Conservation (phyloP, 116 monocot genomes). For the Thalassia testudinum region DNA sequence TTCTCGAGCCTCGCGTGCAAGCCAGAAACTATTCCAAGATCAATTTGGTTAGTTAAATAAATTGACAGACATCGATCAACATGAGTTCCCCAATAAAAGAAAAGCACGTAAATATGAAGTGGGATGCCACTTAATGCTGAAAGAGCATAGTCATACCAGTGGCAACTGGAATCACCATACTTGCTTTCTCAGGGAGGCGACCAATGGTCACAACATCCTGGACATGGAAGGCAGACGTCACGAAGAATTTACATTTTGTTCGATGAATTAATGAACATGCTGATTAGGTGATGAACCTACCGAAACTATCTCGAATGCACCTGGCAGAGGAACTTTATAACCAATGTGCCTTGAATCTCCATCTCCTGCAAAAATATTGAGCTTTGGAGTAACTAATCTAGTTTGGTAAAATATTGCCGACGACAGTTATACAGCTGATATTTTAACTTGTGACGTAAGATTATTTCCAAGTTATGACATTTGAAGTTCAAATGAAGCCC, state of each 20-base stretch:
- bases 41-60: not conserved
- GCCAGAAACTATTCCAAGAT: constrained; percentile 35
- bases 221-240: not conserved
- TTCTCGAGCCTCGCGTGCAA: constrained; percentile 64
- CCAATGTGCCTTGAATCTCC: constrained; percentile 69
- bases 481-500: too few relatives aligned
- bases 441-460: too few relatives aligned
- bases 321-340: constrained; percentile 35
- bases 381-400: too few relatives aligned
- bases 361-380: constrained; percentile 71
- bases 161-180: constrained; percentile 66
- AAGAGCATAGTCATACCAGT: constrained; percentile 29
- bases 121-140: not conserved
- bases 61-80: too few relatives aligned
- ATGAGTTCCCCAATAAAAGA: too few relatives aligned
- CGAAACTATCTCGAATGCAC: constrained; percentile 60
- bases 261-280: not conserved
- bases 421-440: too few relatives aligned
- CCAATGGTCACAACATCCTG: constrained; percentile 65
- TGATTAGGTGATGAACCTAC: constrained; percentile 13
- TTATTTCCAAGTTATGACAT: too few relatives aligned
- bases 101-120: too few relatives aligned
- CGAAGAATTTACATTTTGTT: not conserved
- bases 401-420: too few relatives aligned
- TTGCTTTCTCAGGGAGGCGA: constrained; percentile 54